A percentile compares a stretch with the other conserved stretches of the same genome.
Conservation (phyloP, 202 grass and related monocot species). For the Alloteropsis angusta region DNA sequence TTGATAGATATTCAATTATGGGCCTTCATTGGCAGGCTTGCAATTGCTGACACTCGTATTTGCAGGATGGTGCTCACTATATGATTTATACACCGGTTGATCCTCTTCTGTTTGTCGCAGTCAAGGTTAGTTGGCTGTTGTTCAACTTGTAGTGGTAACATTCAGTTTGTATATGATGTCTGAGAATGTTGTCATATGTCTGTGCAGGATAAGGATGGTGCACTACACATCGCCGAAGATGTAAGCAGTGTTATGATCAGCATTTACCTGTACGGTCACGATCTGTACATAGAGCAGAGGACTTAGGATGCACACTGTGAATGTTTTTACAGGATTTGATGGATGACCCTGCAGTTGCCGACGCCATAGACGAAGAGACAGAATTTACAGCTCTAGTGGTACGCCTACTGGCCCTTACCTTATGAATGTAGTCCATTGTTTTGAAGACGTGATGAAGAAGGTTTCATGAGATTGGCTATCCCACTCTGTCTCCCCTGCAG, state of each 20-base stretch:
- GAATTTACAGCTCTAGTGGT: constrained; percentile 95
- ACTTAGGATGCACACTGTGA: not conserved
- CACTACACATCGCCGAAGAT: constrained; percentile 78
- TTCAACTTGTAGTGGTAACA: not conserved
- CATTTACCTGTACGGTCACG: not conserved
- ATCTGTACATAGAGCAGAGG: not conserved
- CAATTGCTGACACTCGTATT: not conserved
- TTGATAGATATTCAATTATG: not conserved
- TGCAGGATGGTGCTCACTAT: constrained; percentile 85
- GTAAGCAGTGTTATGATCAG: constrained; percentile 31
- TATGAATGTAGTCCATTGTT: not conserved
- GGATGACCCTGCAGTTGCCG: constrained; percentile 58
- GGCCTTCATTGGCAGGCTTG: not conserved
- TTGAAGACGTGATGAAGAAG: not conserved
- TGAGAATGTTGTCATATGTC: constrained; percentile 14
- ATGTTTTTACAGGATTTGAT: constrained; percentile 60
- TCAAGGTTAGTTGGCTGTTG: constrained; percentile 43
- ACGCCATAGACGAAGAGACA: constrained; percentile 67
- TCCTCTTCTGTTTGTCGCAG: constrained; percentile 75
- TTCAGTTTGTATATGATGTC: not conserved
- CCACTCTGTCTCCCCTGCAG: constrained; percentile 18
- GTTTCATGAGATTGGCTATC: not conserved
- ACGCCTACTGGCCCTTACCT: not conserved
- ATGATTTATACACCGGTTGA: constrained; percentile 98
- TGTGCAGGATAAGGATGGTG: constrained; percentile 62